phyloP scores from a whole-genome alignment of 2,329 filamentous ascomycete species.

The Ophiobolus disseminans region DNA sequence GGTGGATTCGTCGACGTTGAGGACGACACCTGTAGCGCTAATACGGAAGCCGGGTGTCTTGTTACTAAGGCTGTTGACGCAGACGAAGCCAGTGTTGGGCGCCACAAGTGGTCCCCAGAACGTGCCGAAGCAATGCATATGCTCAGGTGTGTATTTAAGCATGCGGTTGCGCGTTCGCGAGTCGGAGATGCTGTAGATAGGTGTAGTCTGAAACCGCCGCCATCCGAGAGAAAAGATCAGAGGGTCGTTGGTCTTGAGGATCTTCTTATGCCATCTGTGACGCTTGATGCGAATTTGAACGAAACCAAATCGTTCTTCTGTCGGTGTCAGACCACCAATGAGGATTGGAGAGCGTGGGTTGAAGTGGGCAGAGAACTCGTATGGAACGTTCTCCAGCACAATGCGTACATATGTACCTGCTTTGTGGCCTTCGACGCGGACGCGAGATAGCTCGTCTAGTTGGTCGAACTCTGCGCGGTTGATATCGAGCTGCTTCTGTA shows the following conservation, averaged over 20 bases:
- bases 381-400: constrained; percentile 85
- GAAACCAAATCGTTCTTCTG: constrained; percentile 94
- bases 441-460: constrained; percentile 82
- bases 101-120: constrained; percentile 95
- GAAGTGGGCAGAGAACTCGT: constrained; percentile 87
- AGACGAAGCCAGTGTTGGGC: constrained; percentile 94
- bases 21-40: constrained; percentile 89
- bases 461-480: constrained; percentile 92
- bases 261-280: constrained; percentile 99
- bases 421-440: constrained; percentile 85
- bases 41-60: constrained; percentile 90
- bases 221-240: constrained; percentile 96
- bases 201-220: constrained; percentile 91
- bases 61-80: constrained; percentile 86
- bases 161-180: constrained; percentile 93
- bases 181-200: constrained; percentile 94
- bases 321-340: constrained; percentile 88
- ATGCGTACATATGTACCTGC: constrained; percentile 94
- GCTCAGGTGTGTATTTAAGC: constrained; percentile 98
- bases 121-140: constrained; percentile 98
- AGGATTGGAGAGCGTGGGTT: constrained; percentile 82
- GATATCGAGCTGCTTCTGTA: constrained; percentile 96
- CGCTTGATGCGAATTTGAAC: constrained; percentile 96
- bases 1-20: constrained; percentile 92
- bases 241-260: constrained; percentile 96